Evolutionary conservation across 2,329 filamentous ascomycete genomes (phyloP).

Genomic region (Cercospora zeae-maydis): DNA sequence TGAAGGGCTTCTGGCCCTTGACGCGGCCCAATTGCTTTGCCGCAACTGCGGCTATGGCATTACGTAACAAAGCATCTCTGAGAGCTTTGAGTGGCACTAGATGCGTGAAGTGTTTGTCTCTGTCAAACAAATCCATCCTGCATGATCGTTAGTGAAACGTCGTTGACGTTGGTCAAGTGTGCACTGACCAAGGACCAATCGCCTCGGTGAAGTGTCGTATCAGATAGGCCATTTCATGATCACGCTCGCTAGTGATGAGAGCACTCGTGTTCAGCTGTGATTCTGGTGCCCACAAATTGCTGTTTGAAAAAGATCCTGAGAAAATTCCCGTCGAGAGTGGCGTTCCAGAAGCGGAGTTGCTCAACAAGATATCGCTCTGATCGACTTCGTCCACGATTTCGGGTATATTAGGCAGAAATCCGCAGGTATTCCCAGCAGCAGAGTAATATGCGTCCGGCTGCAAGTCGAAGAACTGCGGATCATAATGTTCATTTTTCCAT

Average conservation of each 20-base stretch:
- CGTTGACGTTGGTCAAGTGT: background rate
- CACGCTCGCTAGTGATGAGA: constrained; percentile 38
- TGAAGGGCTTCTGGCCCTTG: constrained; percentile 49
- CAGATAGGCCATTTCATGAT: constrained; percentile 59
- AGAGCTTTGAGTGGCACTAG: constrained; percentile 57
- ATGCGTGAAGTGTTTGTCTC: constrained; percentile 58
- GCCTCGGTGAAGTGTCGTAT: constrained; percentile 59
- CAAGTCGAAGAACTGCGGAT: constrained; percentile 34
- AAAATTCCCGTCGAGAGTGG: constrained; percentile 23
- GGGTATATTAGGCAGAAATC: constrained; percentile 33
- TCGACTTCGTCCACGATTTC: constrained; percentile 36
- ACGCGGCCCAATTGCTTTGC: constrained; percentile 59
- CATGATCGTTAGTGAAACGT: background rate
- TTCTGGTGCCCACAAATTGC: constrained; percentile 32
- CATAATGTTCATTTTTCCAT: constrained; percentile 28
- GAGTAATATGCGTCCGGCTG: constrained; percentile 33
- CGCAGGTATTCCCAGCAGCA: constrained; percentile 32
- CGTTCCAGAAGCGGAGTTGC: constrained; percentile 23
- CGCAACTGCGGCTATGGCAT: constrained; percentile 58
- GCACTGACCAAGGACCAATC: constrained; percentile 52
- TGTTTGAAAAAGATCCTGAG: constrained; percentile 24
- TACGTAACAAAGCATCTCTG: constrained; percentile 49
- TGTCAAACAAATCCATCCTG: constrained; percentile 53
- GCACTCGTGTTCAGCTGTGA: constrained; percentile 34
- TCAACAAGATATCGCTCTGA: constrained; percentile 24